Evolutionary conservation across 139 green algal species (phyloP), one percentile per base, ranked within the genome.

Genomic region (Chlamydomonas incerta): DNA sequence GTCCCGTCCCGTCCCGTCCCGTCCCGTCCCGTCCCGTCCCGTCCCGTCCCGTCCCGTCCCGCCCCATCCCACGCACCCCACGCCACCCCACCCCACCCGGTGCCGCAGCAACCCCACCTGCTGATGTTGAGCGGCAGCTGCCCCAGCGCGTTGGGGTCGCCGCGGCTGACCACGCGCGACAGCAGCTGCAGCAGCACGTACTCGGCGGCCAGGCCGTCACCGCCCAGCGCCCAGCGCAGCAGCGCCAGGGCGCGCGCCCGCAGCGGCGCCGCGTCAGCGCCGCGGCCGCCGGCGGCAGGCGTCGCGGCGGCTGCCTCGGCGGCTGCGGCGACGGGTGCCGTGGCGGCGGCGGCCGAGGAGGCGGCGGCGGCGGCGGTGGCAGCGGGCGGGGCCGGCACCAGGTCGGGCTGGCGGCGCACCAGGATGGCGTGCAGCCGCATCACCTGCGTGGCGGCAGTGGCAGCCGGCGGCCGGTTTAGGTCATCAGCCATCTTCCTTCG

Each of bases 141-240:
- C 9, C 66, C 80, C 23, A 77, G 67, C 35, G 68, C 52, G 11
- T 29, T 34, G 11, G 66, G 80, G 34, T 80, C 87, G 24, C 68
- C 72, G 0, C 80, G 24, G 2, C 65, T 15, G 5, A 82, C 73
- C 46, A 89, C 88, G 26, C 85, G 89, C 26, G 75, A 84, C 24
- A 97, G 66, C 24, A 93, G 74, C 63, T 92, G 85, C 75, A 96
- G 72, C 35, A 97, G 87, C 55, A 96, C 57, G 81, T 96, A 97
- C 90, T 97, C 94, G 13, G 95, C 95, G 29, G 93, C 93, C 62
- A 97, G 87, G 37, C 67, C 60, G 84, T 97, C 95, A 14, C 94
- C 94, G 24, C 91, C 93, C 8, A 97, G 88, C 28, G 91, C 87
- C 13, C 31, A 73, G n/a, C 72, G 65, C 58, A 96, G 88, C 73